Evolutionary conservation across 2,329 filamentous ascomycete species (phyloP).

Genomic region (Capronia coronata): DNA sequence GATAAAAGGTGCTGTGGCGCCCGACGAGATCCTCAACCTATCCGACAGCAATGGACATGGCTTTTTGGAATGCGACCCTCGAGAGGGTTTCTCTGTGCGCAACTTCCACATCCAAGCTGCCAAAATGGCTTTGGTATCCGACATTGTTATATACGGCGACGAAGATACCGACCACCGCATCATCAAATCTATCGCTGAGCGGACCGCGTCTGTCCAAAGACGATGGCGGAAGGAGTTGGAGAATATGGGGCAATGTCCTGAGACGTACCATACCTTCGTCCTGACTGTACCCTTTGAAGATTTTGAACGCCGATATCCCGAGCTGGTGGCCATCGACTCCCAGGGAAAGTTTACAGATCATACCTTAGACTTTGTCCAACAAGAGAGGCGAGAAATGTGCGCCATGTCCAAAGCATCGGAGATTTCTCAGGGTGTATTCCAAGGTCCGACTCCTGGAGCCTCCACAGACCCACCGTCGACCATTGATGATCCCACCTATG

Average conservation of each 20-base stretch:
- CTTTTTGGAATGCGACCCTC: slow-evolving; percentile 79
- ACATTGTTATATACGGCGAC: slow-evolving; percentile 87
- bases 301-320: slow-evolving; percentile 63
- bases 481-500: slow-evolving; percentile 51
- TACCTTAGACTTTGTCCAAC: slow-evolving; percentile 80
- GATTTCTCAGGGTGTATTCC: slow-evolving; percentile 81
- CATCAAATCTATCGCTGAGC: slow-evolving; percentile 57
- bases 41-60: slow-evolving; percentile 45
- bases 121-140: slow-evolving; percentile 80
- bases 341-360: slow-evolving; percentile 65
- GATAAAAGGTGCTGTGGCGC: slow-evolving; percentile 78
- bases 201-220: slow-evolving; percentile 68
- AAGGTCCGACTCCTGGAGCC: slow-evolving; percentile 77
- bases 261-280: slow-evolving; percentile 80
- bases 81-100: slow-evolving; percentile 85
- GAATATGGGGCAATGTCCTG: slow-evolving; percentile 48
- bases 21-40: slow-evolving; percentile 67
- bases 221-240: slow-evolving; percentile 64
- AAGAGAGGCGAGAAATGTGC: slow-evolving; percentile 88
- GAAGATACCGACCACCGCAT: slow-evolving; percentile 56
- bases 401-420: slow-evolving; percentile 84
- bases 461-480: slow-evolving; percentile 40
- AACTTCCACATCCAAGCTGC: slow-evolving; percentile 96
- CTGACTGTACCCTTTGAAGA: slow-evolving; percentile 52
- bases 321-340: slow-evolving; percentile 70